These are phyloP conservation scores for Rhodotorula kratochvilovae DNA, from an alignment of 768 basidiomycete genomes.

Conservation along the genomic window DNA sequence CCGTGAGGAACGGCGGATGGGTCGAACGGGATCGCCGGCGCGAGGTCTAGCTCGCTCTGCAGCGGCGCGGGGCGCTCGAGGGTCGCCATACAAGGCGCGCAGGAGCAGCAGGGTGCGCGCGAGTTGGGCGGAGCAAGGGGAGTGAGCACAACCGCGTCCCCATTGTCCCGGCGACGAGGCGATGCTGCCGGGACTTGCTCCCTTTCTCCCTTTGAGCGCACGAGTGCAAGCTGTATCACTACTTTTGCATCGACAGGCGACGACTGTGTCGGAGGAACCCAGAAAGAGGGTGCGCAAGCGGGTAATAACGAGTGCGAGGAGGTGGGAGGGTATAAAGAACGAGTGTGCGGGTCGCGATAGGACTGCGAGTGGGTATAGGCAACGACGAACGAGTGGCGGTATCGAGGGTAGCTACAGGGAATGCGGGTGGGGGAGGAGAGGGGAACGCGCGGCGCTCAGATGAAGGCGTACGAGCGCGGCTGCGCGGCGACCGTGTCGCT, in stretches of 20 bases:
- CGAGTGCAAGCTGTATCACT: too few relatives aligned
- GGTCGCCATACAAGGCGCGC: not conserved
- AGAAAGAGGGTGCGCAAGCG: too few relatives aligned
- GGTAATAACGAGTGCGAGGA: not conserved
- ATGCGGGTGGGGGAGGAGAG: not conserved
- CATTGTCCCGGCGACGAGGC: too few relatives aligned
- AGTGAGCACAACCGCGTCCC: too few relatives aligned
- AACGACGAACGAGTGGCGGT: not conserved
- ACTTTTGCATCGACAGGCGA: not conserved
- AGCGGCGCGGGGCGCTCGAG: not conserved
- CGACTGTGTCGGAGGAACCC: too few relatives aligned
- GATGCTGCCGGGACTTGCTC: too few relatives aligned
- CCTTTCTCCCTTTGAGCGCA: too few relatives aligned
- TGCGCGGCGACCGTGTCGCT: not conserved
- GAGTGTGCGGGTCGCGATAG: not conserved
- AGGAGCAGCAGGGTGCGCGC: not conserved
- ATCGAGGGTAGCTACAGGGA: not conserved
- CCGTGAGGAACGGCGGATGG: conserved; percentile 6
- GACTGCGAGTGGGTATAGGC: not conserved
- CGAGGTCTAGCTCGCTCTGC: not conserved
- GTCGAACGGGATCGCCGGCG: not conserved
- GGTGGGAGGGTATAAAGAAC: not conserved
- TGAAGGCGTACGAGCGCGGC: conserved; percentile 24
- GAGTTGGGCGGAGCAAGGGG: too few relatives aligned
- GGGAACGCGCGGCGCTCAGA: not conserved